Evolutionary conservation across 2,329 filamentous ascomycete genomes (phyloP).

Genomic region (Fusarium falciforme): DNA sequence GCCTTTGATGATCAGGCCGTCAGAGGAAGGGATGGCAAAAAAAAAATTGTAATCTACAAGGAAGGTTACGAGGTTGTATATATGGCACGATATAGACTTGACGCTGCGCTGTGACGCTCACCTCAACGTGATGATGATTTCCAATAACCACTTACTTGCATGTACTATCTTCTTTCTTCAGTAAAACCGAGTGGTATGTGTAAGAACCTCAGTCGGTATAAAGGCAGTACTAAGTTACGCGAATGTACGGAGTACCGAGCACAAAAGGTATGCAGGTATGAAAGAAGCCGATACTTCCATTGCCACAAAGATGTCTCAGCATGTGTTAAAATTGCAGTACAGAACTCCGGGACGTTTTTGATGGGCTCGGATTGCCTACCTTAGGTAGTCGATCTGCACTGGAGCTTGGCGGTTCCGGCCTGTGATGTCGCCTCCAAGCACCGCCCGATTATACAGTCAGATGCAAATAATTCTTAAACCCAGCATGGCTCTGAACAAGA

Average conservation of each 20-base stretch:
- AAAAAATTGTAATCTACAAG: background rate
- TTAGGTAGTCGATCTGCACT: too few species aligned
- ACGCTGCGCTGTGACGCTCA: conserved; percentile 6
- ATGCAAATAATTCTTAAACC: background rate
- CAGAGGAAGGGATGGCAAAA: background rate
- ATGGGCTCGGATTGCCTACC: too few species aligned
- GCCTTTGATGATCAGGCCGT: background rate
- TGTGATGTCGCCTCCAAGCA: conserved; percentile 22
- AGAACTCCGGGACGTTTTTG: too few species aligned
- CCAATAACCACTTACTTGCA: too few species aligned
- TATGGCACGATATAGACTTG: conserved; percentile 3
- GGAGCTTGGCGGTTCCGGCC: background rate
- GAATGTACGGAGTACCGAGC: too few species aligned
- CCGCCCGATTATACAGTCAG: background rate
- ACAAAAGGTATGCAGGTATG: too few species aligned
- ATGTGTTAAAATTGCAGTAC: too few species aligned
- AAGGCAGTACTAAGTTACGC: background rate
- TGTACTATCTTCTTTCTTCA: background rate
- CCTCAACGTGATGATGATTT: conserved; percentile 29
- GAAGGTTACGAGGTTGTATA: background rate
- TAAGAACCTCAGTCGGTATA: conserved; percentile 6
- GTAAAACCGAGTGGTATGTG: background rate
- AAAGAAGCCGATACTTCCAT: too few species aligned
- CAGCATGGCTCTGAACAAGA: too few species aligned
- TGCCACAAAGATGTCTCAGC: too few species aligned